Evolutionary conservation across 345 rosid genomes (phyloP).

Genomic region (Brassica juncea): DNA sequence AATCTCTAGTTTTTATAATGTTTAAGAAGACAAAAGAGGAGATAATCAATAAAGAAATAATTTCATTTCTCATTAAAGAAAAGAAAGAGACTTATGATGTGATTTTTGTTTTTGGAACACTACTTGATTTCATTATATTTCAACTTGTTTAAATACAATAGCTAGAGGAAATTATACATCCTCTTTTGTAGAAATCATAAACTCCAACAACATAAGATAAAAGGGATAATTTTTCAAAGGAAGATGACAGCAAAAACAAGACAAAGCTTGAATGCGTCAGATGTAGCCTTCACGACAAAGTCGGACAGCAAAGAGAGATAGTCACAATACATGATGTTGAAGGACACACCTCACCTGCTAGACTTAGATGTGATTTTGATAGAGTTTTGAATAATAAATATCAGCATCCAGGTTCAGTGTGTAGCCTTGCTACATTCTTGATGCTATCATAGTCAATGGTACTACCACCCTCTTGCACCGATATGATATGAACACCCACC

Average conservation of each 20-base stretch:
- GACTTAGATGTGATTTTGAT: neutral
- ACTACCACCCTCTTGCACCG: neutral
- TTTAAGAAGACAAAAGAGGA: neutral
- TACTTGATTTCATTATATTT: neutral
- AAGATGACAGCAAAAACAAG: neutral
- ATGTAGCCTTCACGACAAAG: neutral
- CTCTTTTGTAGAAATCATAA: neutral
- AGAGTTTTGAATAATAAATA: neutral
- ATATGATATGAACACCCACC: neutral
- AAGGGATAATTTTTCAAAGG: neutral
- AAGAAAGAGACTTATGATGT: neutral
- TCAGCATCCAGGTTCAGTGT: slow-evolving; percentile 11
- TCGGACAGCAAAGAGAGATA: neutral
- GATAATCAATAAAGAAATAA: neutral
- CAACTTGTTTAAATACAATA: neutral
- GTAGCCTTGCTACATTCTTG: neutral
- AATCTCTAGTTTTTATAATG: neutral
- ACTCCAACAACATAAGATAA: neutral
- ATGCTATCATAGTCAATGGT: slow-evolving; percentile 18
- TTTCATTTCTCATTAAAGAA: neutral
- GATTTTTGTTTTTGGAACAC: neutral
- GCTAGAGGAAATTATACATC: neutral
- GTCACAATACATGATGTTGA: too few species aligned
- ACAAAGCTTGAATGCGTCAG: neutral
- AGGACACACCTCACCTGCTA: neutral